phyloP scores from a whole-genome alignment of 176 grass and related monocot species.

The Microstegium vimineum region DNA sequence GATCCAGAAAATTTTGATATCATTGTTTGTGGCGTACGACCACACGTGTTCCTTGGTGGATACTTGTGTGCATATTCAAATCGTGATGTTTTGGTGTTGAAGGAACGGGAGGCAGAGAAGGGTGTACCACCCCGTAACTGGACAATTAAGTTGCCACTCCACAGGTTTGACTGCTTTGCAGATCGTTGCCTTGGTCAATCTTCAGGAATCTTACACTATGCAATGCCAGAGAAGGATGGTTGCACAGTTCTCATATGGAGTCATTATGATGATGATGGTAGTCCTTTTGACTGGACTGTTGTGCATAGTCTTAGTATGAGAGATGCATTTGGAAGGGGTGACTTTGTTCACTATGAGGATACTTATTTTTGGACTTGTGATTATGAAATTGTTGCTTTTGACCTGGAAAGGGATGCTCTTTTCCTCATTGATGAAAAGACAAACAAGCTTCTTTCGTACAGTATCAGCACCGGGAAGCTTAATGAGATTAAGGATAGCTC shows the following conservation, averaged over 20 bases:
- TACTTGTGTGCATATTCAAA: not conserved
- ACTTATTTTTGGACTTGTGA: not conserved
- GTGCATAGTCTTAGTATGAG: constrained; percentile 8
- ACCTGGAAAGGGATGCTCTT: constrained; percentile 10
- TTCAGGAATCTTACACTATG: constrained; percentile 22
- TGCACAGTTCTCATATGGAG: constrained; percentile 22
- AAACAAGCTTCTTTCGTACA: constrained; percentile 11
- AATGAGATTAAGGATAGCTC: constrained; percentile 12
- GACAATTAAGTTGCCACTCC: not conserved
- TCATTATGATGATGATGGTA: not conserved
- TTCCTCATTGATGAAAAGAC: not conserved
- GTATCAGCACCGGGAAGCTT: constrained; percentile 18
- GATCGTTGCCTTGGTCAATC: constrained; percentile 35
- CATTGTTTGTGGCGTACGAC: not conserved
- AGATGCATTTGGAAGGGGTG: constrained; percentile 22
- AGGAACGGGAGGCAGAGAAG: not conserved
- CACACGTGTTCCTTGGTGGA: not conserved
- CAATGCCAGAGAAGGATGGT: not conserved
- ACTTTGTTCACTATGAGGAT: not conserved
- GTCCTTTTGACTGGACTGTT: not conserved
- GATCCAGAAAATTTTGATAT: not conserved
- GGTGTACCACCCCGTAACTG: not conserved
- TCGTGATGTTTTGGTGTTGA: not conserved
- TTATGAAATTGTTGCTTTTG: constrained; percentile 14
- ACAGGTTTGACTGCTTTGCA: not conserved